Conservation (phyloP, 768 basidiomycete species). For the Amanita rimosa region DNA sequence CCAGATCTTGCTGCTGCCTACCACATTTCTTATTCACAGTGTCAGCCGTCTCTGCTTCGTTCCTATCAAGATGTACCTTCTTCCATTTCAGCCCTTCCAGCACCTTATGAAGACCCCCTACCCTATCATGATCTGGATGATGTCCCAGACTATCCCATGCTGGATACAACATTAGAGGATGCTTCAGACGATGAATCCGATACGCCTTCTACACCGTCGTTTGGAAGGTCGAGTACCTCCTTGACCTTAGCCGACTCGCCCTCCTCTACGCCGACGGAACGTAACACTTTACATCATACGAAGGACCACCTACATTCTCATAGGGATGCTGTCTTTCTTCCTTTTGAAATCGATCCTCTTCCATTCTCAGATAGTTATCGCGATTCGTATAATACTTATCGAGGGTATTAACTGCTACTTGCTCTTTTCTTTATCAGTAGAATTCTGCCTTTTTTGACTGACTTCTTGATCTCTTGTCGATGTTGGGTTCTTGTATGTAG, state of each 20-base stretch:
- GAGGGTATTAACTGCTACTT: slow-evolving; percentile 47
- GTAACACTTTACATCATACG: slow-evolving; percentile 35
- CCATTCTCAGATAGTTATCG: slow-evolving; percentile 50
- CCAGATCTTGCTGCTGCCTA: slow-evolving; percentile 31
- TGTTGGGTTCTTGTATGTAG: slow-evolving; percentile 2
- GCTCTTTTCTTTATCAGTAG: slow-evolving; percentile 16
- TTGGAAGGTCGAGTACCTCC: slow-evolving; percentile 46
- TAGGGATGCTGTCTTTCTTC: slow-evolving; percentile 49
- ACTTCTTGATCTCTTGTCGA: slow-evolving; percentile 7
- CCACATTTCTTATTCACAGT: slow-evolving; percentile 55
- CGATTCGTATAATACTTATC: slow-evolving; percentile 42
- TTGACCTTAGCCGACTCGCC: slow-evolving; percentile 40
- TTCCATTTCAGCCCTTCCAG: slow-evolving; percentile 32
- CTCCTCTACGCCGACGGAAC: slow-evolving; percentile 37
- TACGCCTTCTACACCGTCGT: slow-evolving; percentile 47
- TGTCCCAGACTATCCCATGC: slow-evolving; percentile 57
- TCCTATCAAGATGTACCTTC: slow-evolving; percentile 35
- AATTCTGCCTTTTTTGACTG: too few relatives aligned
- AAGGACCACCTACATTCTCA: slow-evolving; percentile 50
- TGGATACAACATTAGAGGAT: slow-evolving; percentile 69
- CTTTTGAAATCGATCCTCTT: slow-evolving; percentile 60
- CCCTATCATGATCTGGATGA: slow-evolving; percentile 56
- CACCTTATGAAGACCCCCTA: slow-evolving; percentile 41
- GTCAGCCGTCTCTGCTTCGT: slow-evolving; percentile 45
- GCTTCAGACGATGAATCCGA: slow-evolving; percentile 82